Evolutionary conservation across 768 basidiomycete species (phyloP), one percentile per base, ranked within the genome.

Genomic region (Serendipita sp.): DNA sequence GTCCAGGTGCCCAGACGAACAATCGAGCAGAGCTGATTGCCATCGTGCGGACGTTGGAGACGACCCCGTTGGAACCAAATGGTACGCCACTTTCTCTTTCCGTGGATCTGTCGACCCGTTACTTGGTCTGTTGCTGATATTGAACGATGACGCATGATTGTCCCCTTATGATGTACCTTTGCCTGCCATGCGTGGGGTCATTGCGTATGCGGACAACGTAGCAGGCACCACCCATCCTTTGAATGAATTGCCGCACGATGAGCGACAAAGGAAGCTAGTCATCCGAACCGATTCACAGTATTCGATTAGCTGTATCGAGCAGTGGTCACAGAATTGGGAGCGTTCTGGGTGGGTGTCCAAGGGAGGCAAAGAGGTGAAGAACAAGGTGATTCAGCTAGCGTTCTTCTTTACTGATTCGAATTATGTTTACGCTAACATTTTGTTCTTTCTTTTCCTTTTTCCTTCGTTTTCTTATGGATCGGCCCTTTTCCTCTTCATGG

Each of bases 271-370:
- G 41, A 41, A 41, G 0, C 75, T 97, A 1, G 70, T 88, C 58
- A 88, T 96, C 70, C 86, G 86, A 69, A 86, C 89, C 0, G 94
- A 97, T 73, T 96, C 93, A 0, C 75, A 82, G 51, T 96, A 96
- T 70, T 84, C 84, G 1, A 91, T 92, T 2, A 75, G 82, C 58
- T 92, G 93, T 65, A 65, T 68, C 34, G 67, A 63, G 1, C 45
- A 65, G 1, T 70, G 67, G 64, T 64, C 69, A 4, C 64, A 53
- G 8, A 47, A 30, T 15, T 70, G 69, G 69, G 37, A 28, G 1
- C 28, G 28, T 0, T 65, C 63, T 18, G 74, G 75, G 13, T 92
- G 80, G 73, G 74, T 67, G 48, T 79, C 77, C 3, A 32, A 79
- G 0, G 69, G 69, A 4, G 83, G 83, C 3, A 71, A 75, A 45